These are phyloP conservation scores for Strigomonas galati DNA, from an alignment of 208 protist genomes.

Conservation along the genomic window DNA sequence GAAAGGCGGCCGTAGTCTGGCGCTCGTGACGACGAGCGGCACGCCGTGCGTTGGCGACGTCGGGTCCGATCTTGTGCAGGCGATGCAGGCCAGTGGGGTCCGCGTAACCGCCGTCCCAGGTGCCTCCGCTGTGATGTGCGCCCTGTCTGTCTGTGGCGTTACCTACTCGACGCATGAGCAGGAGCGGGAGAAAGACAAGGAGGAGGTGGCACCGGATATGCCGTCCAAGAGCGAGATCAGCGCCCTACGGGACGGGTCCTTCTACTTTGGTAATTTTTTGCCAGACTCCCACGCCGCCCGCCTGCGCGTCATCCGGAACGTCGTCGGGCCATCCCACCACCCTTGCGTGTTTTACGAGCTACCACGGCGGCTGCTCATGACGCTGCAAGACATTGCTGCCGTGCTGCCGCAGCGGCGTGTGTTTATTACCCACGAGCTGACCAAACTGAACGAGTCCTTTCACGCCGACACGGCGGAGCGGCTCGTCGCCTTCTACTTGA, in stretches of 20 bases:
- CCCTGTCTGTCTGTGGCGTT: slow-evolving; percentile 72
- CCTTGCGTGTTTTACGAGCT: slow-evolving; percentile 89
- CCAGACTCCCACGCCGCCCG: slow-evolving; percentile 60
- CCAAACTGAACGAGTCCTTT: slow-evolving; percentile 88
- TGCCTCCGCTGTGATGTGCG: slow-evolving; percentile 66
- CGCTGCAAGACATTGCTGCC: slow-evolving; percentile 80
- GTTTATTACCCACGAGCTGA: slow-evolving; percentile 83
- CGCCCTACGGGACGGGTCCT: slow-evolving; percentile 65
- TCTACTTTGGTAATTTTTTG: slow-evolving; percentile 86
- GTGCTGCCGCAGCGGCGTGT: slow-evolving; percentile 71
- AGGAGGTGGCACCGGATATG: background rate
- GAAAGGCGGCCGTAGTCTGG: slow-evolving; percentile 85
- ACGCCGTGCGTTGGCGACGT: slow-evolving; percentile 88
- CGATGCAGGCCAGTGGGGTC: slow-evolving; percentile 69
- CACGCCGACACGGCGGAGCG: slow-evolving; percentile 77
- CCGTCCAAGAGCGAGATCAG: slow-evolving; percentile 2
- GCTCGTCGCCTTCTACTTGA: slow-evolving; percentile 70
- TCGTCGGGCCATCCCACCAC: slow-evolving; percentile 52
- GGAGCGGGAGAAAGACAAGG: background rate
- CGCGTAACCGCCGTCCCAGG: slow-evolving; percentile 87
- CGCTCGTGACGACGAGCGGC: slow-evolving; percentile 81
- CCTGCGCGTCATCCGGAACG: slow-evolving; percentile 57
- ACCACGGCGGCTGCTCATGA: slow-evolving; percentile 68
- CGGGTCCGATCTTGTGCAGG: slow-evolving; percentile 72
- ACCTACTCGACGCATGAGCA: slow-evolving; percentile 56